Percentiles rank a stretch among this genome's conserved stretches.
These are phyloP conservation scores for Alternaria sp. DNA, from an alignment of 2,329 filamentous ascomycete species.

Conservation along the genomic window DNA sequence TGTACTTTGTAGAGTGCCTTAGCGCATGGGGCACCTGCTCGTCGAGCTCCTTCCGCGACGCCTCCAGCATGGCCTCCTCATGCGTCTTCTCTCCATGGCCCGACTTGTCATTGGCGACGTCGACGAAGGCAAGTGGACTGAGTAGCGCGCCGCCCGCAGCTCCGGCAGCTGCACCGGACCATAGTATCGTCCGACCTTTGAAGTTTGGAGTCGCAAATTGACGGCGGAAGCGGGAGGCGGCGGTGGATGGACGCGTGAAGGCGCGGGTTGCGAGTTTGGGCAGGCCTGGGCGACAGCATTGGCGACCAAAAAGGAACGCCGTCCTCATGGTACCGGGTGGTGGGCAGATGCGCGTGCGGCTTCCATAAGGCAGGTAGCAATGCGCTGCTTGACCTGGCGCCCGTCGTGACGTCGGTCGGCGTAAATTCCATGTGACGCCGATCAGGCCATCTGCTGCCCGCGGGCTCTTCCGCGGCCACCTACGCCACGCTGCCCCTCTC, in stretches of 20 bases:
- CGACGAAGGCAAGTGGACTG: conserved; percentile 65
- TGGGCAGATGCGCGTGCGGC: conserved; percentile 23
- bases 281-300: conserved; percentile 54
- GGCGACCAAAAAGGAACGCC: conserved; percentile 56
- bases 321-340: conserved; percentile 56
- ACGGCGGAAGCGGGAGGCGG: conserved; percentile 36
- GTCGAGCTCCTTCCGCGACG: conserved; percentile 76
- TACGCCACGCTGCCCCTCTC: neutral
- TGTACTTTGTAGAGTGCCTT: conserved; percentile 63
- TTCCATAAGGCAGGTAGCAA: conserved; percentile 30
- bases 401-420: conserved; percentile 33
- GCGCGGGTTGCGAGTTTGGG: conserved; percentile 24
- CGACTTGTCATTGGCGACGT: conserved; percentile 60
- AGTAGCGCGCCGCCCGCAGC: conserved; percentile 46
- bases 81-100: conserved; percentile 66
- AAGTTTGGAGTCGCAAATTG: conserved; percentile 46
- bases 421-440: conserved; percentile 25
- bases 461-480: conserved; percentile 3
- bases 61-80: conserved; percentile 86
- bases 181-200: conserved; percentile 37
- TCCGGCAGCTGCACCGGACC: conserved; percentile 37
- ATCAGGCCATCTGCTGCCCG: conserved; percentile 5
- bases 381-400: neutral
- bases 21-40: conserved; percentile 70
- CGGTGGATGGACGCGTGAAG: conserved; percentile 34